Evolutionary conservation across 257 asterid species (phyloP).

Genomic region (Penstemon davidsonii): DNA sequence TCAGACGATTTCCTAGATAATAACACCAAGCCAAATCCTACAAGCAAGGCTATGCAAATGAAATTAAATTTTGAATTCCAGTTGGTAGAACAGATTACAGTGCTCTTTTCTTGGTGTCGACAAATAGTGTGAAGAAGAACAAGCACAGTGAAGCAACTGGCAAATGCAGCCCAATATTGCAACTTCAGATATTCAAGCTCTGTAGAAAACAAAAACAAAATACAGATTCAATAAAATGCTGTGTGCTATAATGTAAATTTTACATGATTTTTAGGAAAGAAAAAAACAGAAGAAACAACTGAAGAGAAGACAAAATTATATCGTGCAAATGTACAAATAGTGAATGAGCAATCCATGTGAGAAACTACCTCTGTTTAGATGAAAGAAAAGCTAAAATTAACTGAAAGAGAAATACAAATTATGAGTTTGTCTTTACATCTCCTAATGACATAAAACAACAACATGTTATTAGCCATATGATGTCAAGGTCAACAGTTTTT

Average conservation of each 20-base stretch:
- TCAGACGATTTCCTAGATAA: constrained; percentile 35
- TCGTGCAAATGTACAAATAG: constrained; percentile 1
- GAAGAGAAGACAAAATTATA: constrained; percentile 4
- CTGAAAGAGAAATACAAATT: too few relatives aligned
- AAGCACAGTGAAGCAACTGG: constrained; percentile 69
- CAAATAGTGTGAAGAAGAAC: constrained; percentile 47
- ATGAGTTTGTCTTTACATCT: too few relatives aligned
- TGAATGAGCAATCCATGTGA: neutral
- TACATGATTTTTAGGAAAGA: neutral
- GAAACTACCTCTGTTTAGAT: neutral
- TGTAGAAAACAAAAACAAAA: constrained; percentile 36
- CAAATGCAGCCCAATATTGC: constrained; percentile 79
- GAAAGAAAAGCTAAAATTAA: too few relatives aligned
- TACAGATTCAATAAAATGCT: constrained; percentile 3
- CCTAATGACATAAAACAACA: neutral
- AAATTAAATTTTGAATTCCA: constrained; percentile 40
- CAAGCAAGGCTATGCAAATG: constrained; percentile 42
- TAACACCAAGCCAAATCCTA: constrained; percentile 45
- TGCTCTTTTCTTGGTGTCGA: constrained; percentile 38
- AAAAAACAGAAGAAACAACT: constrained; percentile 2
- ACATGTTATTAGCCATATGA: constrained; percentile 11
- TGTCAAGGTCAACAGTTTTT: constrained; percentile 7
- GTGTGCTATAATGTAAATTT: constrained; percentile 7
- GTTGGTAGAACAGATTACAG: constrained; percentile 24
- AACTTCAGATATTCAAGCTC: constrained; percentile 72